Evolutionary conservation across 768 basidiomycete species (phyloP).

Genomic region (Fomitopsis pulvina): DNA sequence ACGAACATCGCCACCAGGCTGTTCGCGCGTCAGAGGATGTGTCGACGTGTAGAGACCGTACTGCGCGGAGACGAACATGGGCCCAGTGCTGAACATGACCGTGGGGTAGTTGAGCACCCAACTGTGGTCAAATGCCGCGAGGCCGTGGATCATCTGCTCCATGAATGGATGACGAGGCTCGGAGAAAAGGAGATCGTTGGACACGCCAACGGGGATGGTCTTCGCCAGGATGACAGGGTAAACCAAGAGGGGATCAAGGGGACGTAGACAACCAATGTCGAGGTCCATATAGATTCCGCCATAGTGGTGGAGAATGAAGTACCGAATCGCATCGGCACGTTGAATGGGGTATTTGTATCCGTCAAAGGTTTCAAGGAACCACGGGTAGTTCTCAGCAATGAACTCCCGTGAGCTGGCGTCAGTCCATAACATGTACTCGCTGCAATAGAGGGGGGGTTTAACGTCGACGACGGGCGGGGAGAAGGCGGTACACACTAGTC

Average conservation of each 20-base stretch:
- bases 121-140: conserved; percentile 85
- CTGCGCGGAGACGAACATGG: conserved; percentile 96
- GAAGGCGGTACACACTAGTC: conserved; percentile 72
- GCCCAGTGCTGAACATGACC: conserved; percentile 99
- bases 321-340: conserved; percentile 95
- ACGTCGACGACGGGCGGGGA: conserved; percentile 7
- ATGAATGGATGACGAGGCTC: conserved; percentile 84
- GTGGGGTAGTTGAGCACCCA: conserved; percentile 98
- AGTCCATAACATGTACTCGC: conserved; percentile 97
- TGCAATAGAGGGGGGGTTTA: conserved; percentile 25
- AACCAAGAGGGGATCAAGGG: conserved; percentile 77
- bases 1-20: conserved; percentile 68
- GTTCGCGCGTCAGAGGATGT: conserved; percentile 45
- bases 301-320: conserved; percentile 93
- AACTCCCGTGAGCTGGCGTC: conserved; percentile 87
- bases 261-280: conserved; percentile 88
- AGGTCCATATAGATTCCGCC: conserved; percentile 96
- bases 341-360: conserved; percentile 88
- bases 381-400: conserved; percentile 80
- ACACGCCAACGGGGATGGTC: conserved; percentile 95
- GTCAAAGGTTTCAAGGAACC: conserved; percentile 93
- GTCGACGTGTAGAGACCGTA: conserved; percentile 81
- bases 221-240: conserved; percentile 89
- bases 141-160: conserved; percentile 87
- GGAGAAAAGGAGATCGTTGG: conserved; percentile 95